Conservation (phyloP, 2,329 filamentous ascomycete genomes). For the Stagonosporopsis rhizophila region DNA sequence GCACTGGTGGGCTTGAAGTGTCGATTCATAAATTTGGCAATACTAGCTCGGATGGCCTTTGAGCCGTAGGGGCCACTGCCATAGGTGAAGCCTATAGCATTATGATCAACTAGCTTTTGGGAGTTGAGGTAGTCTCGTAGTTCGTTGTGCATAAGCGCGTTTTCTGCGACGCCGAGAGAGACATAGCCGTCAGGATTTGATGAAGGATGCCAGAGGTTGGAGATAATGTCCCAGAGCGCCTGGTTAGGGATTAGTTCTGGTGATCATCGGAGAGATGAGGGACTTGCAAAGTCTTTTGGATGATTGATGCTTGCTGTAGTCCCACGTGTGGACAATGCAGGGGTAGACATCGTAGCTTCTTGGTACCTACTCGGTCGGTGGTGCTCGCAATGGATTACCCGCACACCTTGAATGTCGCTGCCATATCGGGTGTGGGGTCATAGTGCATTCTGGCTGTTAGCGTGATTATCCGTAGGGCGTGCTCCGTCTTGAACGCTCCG, state of each 20-base stretch:
- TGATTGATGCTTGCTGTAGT: conserved; percentile 6
- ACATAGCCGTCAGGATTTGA: conserved; percentile 56
- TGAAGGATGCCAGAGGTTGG: conserved; percentile 54
- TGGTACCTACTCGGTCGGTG: neutral
- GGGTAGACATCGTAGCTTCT: conserved; percentile 1
- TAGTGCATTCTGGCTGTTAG: neutral
- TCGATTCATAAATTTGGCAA: conserved; percentile 50
- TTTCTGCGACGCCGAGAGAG: conserved; percentile 62
- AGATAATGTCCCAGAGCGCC: conserved; percentile 48
- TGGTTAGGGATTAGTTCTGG: neutral
- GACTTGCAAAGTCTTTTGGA: conserved; percentile 5
- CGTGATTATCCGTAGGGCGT: neutral
- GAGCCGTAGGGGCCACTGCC: conserved; percentile 52
- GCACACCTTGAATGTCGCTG: neutral
- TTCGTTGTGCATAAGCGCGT: conserved; percentile 59
- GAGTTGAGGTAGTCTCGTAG: conserved; percentile 54
- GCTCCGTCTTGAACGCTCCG: neutral
- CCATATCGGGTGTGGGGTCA: conserved; percentile 1
- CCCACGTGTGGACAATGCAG: conserved; percentile 4
- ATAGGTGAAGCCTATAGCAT: conserved; percentile 47
- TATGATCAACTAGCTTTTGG: conserved; percentile 38
- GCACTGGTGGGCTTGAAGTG: conserved; percentile 39
- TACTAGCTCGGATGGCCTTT: conserved; percentile 40
- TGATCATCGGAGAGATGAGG: neutral
- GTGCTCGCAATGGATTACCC: neutral